Percentiles rank a stretch among this genome's conserved stretches.
Evolutionary conservation across 2,329 filamentous ascomycete genomes (phyloP).

Genomic region (Falciphora oryzae): DNA sequence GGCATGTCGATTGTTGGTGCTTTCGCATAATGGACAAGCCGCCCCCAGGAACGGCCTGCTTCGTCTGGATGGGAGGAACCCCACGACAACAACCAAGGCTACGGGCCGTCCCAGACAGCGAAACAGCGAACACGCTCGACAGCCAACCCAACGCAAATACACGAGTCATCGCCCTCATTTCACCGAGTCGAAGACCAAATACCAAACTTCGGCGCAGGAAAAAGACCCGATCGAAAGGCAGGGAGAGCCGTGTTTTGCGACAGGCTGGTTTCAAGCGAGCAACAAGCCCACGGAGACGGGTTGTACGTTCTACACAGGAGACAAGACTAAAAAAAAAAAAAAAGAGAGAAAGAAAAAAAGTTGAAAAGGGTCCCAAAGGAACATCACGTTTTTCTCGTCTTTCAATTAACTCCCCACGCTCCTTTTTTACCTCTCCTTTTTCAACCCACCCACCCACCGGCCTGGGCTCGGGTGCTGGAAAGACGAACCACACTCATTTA

Average conservation of each 20-base stretch:
- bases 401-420: neutral
- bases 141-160: neutral
- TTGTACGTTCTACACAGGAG: neutral
- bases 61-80: neutral
- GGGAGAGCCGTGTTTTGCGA: no score
- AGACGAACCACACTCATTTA: neutral
- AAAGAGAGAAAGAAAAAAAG: neutral
- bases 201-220: neutral
- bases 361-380: neutral
- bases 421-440: constrained; percentile 1
- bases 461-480: neutral
- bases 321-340: neutral
- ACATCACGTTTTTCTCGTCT: neutral
- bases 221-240: neutral
- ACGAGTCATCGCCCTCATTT: neutral
- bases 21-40: constrained; percentile 28
- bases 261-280: neutral
- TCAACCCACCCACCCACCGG: neutral
- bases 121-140: neutral
- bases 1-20: constrained; percentile 43
- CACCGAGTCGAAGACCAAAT: neutral
- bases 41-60: neutral
- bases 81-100: neutral
- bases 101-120: neutral
- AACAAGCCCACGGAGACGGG: neutral